Evolutionary conservation across 1,139 yeast genomes (phyloP), one percentile per base, ranked within the genome.

Genomic region (Hansenula sp.): DNA sequence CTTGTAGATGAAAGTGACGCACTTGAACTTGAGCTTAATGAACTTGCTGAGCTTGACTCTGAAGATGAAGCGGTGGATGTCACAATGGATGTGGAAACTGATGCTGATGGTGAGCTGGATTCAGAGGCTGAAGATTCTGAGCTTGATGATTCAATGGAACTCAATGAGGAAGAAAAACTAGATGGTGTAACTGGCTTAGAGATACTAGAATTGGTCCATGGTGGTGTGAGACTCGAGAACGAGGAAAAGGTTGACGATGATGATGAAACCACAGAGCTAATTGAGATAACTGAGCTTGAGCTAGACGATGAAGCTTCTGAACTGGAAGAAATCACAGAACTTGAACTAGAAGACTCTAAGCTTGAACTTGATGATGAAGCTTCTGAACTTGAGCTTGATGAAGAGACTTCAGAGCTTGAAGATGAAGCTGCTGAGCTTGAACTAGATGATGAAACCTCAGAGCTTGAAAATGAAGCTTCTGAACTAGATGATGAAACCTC

Each of bases 61-160:
- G n/a, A n/a, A n/a, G 51, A 55, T 36, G 61, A 55, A 20, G 56
- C 39, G 13, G 56, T 52, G 7, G 59, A 59, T 20, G 66, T 60
- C 22, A 50, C 46, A 12, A 52, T 48, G 20, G 60, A 57, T 29
- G 57, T 53, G 19, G 55, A 51, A 5, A 26, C 38, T 13, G 38
- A 29, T 19, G 38, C 36, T 17, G 39, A 26, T 18, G 59, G 25
- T 12, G 38, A 18, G 3, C 29, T 27, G 16, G 17, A 13, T 6
- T 13, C 29, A 13, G 29, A 13, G 5, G 27, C 6, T 8, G 27
- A 10, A 11, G 13, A 25, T 7, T 6, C 6, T 25, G 27, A 13
- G 6, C 6, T 10, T 8, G 27, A 10, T 8, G 27, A 25, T 7
- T 7, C 24, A 21, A 21, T 9, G 9, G 24, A 21, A 9, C 24